Evolutionary conservation across 495 filamentous ascomycete genomes (phyloP).

Genomic region (Trichocladium antarcticum): DNA sequence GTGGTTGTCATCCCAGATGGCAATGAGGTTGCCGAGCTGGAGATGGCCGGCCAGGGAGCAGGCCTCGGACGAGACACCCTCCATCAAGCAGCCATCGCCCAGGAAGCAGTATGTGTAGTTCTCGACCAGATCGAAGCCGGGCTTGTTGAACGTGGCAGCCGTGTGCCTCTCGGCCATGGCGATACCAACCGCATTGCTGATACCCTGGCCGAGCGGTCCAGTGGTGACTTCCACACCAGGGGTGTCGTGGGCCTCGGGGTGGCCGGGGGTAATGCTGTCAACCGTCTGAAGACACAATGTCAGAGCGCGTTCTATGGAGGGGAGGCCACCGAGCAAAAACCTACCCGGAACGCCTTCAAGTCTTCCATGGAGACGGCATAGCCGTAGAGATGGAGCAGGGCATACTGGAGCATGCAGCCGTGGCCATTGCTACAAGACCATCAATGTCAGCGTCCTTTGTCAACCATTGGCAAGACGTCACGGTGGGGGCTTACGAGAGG

Average conservation of each 20-base stretch:
- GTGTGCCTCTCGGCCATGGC: slow-evolving; percentile 91
- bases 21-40: slow-evolving; percentile 94
- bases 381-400: slow-evolving; percentile 92
- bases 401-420: slow-evolving; percentile 98
- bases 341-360: slow-evolving; percentile 88
- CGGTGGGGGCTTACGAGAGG: slow-evolving; percentile 68
- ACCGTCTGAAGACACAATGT: slow-evolving; percentile 43
- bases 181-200: slow-evolving; percentile 90
- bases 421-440: slow-evolving; percentile 69
- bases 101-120: slow-evolving; percentile 97
- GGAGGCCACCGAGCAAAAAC: slow-evolving; percentile 25
- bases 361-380: slow-evolving; percentile 79
- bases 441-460: not conserved
- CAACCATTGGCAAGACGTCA: not conserved
- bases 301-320: slow-evolving; percentile 1
- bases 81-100: slow-evolving; percentile 97
- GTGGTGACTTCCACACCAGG: slow-evolving; percentile 97
- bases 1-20: slow-evolving; percentile 96
- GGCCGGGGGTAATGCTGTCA: slow-evolving; percentile 91
- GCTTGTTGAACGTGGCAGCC: slow-evolving; percentile 90
- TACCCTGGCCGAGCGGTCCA: slow-evolving; percentile 90
- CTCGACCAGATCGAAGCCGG: slow-evolving; percentile 79
- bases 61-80: slow-evolving; percentile 91
- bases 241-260: slow-evolving; percentile 94
- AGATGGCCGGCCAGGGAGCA: slow-evolving; percentile 88